phyloP scores from a whole-genome alignment of 495 filamentous ascomycete genomes.

The Patellaria atrata region DNA sequence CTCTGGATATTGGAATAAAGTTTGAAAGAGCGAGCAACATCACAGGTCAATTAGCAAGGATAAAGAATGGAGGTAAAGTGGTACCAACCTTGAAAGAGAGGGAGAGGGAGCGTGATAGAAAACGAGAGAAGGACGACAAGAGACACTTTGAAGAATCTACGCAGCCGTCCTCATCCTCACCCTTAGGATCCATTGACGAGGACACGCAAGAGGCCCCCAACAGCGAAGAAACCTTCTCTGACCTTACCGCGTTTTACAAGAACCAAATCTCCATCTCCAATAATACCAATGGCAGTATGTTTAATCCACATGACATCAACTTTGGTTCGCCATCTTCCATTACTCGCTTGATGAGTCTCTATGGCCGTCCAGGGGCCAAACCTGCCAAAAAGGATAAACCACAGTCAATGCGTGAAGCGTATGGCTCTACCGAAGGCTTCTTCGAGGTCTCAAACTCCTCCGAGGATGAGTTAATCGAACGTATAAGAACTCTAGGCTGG shows the following conservation, averaged over 20 bases:
- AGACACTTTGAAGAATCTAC: slow-evolving; percentile 4
- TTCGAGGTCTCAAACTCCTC: slow-evolving; percentile 36
- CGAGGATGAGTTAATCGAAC: slow-evolving; percentile 33
- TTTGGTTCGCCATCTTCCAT: slow-evolving; percentile 67
- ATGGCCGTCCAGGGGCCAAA: slow-evolving; percentile 53
- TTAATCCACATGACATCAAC: slow-evolving; percentile 38
- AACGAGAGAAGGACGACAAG: slow-evolving; percentile 5
- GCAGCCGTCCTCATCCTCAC: background rate
- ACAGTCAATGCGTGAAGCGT: slow-evolving; percentile 64
- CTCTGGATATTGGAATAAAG: slow-evolving; percentile 73
- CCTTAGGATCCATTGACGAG: slow-evolving; percentile 1
- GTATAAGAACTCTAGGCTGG: slow-evolving; percentile 38
- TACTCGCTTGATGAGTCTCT: slow-evolving; percentile 81
- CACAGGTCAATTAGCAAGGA: slow-evolving; percentile 56
- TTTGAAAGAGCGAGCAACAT: slow-evolving; percentile 82
- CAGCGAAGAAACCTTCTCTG: slow-evolving; percentile 29
- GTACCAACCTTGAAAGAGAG: slow-evolving; percentile 32
- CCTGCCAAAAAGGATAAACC: slow-evolving; percentile 49
- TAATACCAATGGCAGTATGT: slow-evolving; percentile 38
- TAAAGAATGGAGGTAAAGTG: slow-evolving; percentile 36
- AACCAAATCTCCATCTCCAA: no score
- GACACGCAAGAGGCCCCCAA: slow-evolving; percentile 33
- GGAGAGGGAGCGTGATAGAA: slow-evolving; percentile 21
- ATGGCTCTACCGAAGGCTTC: slow-evolving; percentile 53
- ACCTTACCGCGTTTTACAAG: slow-evolving; percentile 29